A percentile compares a stretch with the other conserved stretches of the same genome.
These are phyloP conservation scores for Pseudogymnoascus sp. DNA, from an alignment of 2,329 filamentous ascomycete genomes.

Conservation along the genomic window DNA sequence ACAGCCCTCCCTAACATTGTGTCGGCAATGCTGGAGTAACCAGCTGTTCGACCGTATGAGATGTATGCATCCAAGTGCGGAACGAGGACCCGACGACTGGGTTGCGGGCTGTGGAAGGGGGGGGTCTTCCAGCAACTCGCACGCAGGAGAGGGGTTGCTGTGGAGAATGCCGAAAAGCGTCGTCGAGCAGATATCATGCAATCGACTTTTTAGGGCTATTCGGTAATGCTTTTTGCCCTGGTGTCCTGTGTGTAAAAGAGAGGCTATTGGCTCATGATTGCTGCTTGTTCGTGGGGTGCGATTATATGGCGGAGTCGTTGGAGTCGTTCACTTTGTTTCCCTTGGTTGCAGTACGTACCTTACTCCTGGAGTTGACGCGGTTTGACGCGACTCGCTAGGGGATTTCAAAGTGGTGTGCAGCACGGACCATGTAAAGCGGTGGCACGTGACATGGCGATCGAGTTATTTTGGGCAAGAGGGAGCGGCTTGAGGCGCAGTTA, in stretches of 20 bases:
- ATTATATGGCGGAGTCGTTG: not conserved
- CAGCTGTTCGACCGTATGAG: slow-evolving; percentile 15
- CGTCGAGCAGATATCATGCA: slow-evolving; percentile 26
- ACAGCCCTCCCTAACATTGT: slow-evolving; percentile 28
- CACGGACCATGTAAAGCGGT: not conserved
- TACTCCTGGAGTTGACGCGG: not conserved
- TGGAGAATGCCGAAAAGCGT: slow-evolving; percentile 20
- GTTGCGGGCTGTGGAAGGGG: slow-evolving; percentile 5
- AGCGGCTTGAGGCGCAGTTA: not conserved
- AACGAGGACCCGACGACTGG: slow-evolving; percentile 5
- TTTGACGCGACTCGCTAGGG: slow-evolving; percentile 3
- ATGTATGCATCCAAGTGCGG: slow-evolving; percentile 13
- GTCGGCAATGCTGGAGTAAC: slow-evolving; percentile 25
- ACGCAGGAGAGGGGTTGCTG: slow-evolving; percentile 21
- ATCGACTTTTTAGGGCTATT: slow-evolving; percentile 13
- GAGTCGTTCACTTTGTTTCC: not conserved
- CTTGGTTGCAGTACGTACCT: not conserved
- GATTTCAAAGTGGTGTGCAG: not conserved
- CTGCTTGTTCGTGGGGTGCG: not conserved
- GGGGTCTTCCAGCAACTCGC: slow-evolving; percentile 23
- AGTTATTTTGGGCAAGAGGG: not conserved
- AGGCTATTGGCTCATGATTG: not conserved
- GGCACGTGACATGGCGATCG: not conserved
- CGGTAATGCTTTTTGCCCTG: not conserved
- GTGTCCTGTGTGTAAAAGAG: not conserved